Evolutionary conservation across 2,329 filamentous ascomycete genomes (phyloP).

Genomic region (Fusarium oligoseptatum): DNA sequence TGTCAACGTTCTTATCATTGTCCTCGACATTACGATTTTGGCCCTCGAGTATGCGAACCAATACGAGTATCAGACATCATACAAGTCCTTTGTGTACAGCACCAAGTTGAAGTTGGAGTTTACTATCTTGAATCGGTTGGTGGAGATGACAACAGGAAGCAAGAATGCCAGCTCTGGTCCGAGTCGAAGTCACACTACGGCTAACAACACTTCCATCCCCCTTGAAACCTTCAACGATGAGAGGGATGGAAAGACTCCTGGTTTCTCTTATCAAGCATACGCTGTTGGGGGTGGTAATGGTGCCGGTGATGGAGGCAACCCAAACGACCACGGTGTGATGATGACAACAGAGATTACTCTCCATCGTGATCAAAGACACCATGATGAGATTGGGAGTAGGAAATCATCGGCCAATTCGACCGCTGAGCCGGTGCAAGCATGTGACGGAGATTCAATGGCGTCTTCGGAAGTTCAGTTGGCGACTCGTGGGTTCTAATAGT

Average conservation of each 20-base stretch:
- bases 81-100: slow-evolving; percentile 55
- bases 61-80: slow-evolving; percentile 54
- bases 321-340: slow-evolving; percentile 33
- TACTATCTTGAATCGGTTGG: slow-evolving; percentile 55
- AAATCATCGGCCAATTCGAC: slow-evolving; percentile 34
- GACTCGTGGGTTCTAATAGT: slow-evolving; percentile 34
- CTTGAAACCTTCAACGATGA: slow-evolving; percentile 40
- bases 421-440: slow-evolving; percentile 3
- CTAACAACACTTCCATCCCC: slow-evolving; percentile 29
- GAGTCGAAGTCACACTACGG: slow-evolving; percentile 9
- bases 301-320: background rate
- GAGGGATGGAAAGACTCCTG: slow-evolving; percentile 11
- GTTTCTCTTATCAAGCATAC: slow-evolving; percentile 41
- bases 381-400: slow-evolving; percentile 30
- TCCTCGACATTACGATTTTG: slow-evolving; percentile 59
- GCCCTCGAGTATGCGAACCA: slow-evolving; percentile 54
- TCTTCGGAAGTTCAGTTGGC: slow-evolving; percentile 45
- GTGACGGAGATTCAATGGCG: slow-evolving; percentile 42
- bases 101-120: slow-evolving; percentile 58
- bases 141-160: slow-evolving; percentile 48
- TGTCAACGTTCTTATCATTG: slow-evolving; percentile 60
- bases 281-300: slow-evolving; percentile 39
- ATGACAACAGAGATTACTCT: slow-evolving; percentile 46
- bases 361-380: slow-evolving; percentile 33
- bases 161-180: slow-evolving; percentile 43